Base-by-base conservation (phyloP, 768 basidiomycete species). In the Lactarius pseudohatsudake region DNA sequence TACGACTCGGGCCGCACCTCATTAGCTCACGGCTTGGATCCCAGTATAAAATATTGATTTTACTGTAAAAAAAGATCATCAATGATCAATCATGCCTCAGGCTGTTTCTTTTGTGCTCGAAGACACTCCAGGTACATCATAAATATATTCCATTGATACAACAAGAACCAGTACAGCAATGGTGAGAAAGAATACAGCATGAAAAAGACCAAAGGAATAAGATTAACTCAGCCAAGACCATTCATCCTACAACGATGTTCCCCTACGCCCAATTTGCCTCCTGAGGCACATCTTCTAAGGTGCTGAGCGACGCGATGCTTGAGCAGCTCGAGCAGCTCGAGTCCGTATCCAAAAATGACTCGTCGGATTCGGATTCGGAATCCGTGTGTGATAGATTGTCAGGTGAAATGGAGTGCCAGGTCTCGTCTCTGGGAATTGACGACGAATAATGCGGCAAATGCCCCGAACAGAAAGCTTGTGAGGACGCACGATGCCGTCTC, bases 381-480 rank as follows among this genome's bases (percentile, higher is more conserved):
- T 68, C 47, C 58, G 43, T 32, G 32, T 34, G 36, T 36, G 61
- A 57, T 28, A 38, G 20, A 13, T 56, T 54, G 45, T 64, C 64
- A 71, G 63, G 65, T 67, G 61, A 71, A 64, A 64, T 67, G 64
- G 55, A 65, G 45, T 41, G 70, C 67, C 59, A 71, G 62, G 60
- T 66, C 65, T 64, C 64, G 69, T 58, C 55, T 68, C 67, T 71
- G 70, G 69, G 69, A 68, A 65, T 70, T 71, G 59, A 70, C 62
- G 57, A 67, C 61, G 59, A 70, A 68, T 53, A 86, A 76, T 22
- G 86, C 81, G 70, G 86, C 77, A 69, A 85, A 82, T 30, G 85
- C 80, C 53, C 86, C 86, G 56, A 86, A 75, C 58, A 89, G 76
- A 71, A 89, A 84, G 43, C 87, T 88, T 26, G 86, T 81, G 63